Percentiles rank a stretch among this genome's conserved stretches.
phyloP scores from a whole-genome alignment of 2,329 filamentous ascomycete genomes.

The Emericellopsis atlantica region DNA sequence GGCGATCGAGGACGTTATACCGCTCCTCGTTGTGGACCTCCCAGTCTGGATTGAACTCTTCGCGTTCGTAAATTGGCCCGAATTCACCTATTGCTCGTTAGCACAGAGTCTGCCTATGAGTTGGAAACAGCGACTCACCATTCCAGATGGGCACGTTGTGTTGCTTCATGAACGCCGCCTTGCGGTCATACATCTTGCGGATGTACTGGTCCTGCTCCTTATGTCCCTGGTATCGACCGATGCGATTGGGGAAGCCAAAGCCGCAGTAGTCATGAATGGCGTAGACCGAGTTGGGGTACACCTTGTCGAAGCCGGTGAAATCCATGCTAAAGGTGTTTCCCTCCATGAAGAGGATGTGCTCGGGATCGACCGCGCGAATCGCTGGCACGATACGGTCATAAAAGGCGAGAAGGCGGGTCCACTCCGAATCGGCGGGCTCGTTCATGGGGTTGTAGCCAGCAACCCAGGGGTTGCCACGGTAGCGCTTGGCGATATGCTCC shows the following conservation, averaged over 20 bases:
- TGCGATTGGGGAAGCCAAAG: conserved; percentile 32
- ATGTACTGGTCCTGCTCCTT: conserved; percentile 20
- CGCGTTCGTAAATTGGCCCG: conserved; percentile 30
- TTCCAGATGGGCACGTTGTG: conserved; percentile 30
- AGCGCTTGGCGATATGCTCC: conserved; percentile 25
- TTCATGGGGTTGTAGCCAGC: conserved; percentile 24
- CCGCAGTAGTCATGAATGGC: conserved; percentile 39
- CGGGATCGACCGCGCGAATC: conserved; percentile 23
- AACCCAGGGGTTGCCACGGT: conserved; percentile 25
- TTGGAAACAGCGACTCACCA: conserved; percentile 2
- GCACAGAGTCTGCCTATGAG: background rate
- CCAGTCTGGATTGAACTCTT: conserved; percentile 16
- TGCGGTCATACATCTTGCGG: conserved; percentile 20
- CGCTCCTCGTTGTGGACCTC: conserved; percentile 18
- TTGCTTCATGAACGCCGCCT: conserved; percentile 27
- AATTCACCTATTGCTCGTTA: conserved; percentile 24
- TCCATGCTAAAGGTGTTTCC: conserved; percentile 27
- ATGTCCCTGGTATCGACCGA: conserved; percentile 22
- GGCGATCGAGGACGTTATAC: conserved; percentile 25
- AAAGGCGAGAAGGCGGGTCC: conserved; percentile 20
- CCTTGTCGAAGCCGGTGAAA: conserved; percentile 15
- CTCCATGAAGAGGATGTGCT: conserved; percentile 35
- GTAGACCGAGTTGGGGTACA: conserved; percentile 34
- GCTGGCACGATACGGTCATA: conserved; percentile 24
- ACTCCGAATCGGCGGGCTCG: conserved; percentile 15